phyloP scores from a whole-genome alignment of 768 basidiomycete genomes.

The Leccinum pellstonianum region DNA sequence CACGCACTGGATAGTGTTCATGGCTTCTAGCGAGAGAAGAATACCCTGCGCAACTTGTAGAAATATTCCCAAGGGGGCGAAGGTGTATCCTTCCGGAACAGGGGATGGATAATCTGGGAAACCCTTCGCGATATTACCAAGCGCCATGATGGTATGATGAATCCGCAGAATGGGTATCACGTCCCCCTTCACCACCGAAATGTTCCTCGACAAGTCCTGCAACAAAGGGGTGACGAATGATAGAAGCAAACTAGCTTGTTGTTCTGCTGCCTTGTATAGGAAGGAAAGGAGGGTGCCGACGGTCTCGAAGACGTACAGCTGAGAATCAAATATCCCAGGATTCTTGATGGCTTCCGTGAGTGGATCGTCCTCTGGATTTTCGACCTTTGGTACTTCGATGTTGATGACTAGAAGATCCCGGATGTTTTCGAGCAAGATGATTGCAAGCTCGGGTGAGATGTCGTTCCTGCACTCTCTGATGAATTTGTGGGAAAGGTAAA shows the following conservation, averaged over 20 bases:
- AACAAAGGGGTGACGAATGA: slow-evolving; percentile 83
- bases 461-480: slow-evolving; percentile 81
- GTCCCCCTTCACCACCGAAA: slow-evolving; percentile 58
- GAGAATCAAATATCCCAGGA: slow-evolving; percentile 76
- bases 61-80: slow-evolving; percentile 78
- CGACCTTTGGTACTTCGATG: slow-evolving; percentile 73
- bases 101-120: slow-evolving; percentile 88
- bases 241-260: slow-evolving; percentile 66
- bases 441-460: slow-evolving; percentile 68
- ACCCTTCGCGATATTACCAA: slow-evolving; percentile 93
- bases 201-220: slow-evolving; percentile 61
- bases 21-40: slow-evolving; percentile 79
- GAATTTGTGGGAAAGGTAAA: slow-evolving; percentile 92
- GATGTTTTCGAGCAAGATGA: slow-evolving; percentile 67
- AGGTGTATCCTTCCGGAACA: slow-evolving; percentile 60
- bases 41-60: slow-evolving; percentile 83
- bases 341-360: slow-evolving; percentile 79
- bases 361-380: slow-evolving; percentile 68
- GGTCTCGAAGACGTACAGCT: slow-evolving; percentile 93
- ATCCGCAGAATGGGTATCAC: slow-evolving; percentile 79
- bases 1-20: slow-evolving; percentile 84
- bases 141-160: slow-evolving; percentile 92
- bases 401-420: slow-evolving; percentile 77
- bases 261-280: slow-evolving; percentile 62
- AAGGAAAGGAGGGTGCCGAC: slow-evolving; percentile 81